Percentiles rank a stretch among this genome's conserved stretches.
Evolutionary conservation across 345 rosid species (phyloP).

Genomic region (Euphorbia tirucalli): DNA sequence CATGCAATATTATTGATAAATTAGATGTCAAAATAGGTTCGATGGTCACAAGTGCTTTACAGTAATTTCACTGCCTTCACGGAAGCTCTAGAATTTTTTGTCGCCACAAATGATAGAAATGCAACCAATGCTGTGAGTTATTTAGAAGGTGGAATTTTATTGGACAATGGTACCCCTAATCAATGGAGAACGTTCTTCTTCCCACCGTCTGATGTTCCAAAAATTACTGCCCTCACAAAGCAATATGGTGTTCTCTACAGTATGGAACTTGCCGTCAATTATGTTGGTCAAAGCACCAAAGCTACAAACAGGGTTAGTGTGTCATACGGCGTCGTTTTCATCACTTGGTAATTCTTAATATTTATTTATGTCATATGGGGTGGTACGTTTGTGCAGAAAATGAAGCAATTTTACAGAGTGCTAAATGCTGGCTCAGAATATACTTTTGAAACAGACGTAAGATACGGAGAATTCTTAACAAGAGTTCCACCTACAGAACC

Average conservation of each 20-base stretch:
- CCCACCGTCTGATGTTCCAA: slow-evolving; percentile 8
- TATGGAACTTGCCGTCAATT: slow-evolving; percentile 17
- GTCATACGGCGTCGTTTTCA: neutral
- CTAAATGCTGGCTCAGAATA: neutral
- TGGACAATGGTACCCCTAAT: slow-evolving; percentile 29
- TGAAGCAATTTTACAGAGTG: neutral
- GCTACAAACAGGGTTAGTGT: neutral
- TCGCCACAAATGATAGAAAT: neutral
- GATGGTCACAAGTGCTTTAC: slow-evolving; percentile 20
- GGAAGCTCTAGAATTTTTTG: slow-evolving; percentile 19
- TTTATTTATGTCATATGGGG: no score
- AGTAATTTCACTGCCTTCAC: slow-evolving; percentile 20
- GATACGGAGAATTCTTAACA: slow-evolving; percentile 14
- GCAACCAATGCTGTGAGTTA: slow-evolving; percentile 14
- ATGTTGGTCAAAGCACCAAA: neutral
- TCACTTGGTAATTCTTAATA: no score
- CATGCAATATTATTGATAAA: no score
- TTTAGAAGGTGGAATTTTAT: slow-evolving; percentile 24
- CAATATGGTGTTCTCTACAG: slow-evolving; percentile 22
- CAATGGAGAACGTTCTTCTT: slow-evolving; percentile 20
- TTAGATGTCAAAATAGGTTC: slow-evolving; percentile 11
- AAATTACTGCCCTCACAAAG: slow-evolving; percentile 12
- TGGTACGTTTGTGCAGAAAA: neutral
- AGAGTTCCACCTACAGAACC: slow-evolving; percentile 11
- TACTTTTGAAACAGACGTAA: neutral